These are phyloP conservation scores for Gautieria morchelliformis DNA, from an alignment of 768 basidiomycete species.

Conservation along the genomic window DNA sequence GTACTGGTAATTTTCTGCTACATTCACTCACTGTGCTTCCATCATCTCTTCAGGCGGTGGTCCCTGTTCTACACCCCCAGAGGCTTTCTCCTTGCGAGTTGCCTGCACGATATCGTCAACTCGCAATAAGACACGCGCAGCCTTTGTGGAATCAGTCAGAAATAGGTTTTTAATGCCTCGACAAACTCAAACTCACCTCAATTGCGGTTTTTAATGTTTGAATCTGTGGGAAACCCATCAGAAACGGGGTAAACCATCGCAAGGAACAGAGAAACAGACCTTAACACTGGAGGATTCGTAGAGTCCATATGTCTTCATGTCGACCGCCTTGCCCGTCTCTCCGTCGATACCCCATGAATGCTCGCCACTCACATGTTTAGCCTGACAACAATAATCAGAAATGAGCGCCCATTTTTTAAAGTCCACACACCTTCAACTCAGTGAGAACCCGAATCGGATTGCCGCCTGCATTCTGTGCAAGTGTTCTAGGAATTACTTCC, in stretches of 20 bases:
- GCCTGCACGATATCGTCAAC: slow-evolving; percentile 94
- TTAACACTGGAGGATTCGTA: slow-evolving; percentile 97
- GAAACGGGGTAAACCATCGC: slow-evolving; percentile 2
- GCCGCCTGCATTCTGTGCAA: slow-evolving; percentile 92
- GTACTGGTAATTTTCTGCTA: too few species aligned
- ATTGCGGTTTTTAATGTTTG: slow-evolving; percentile 97
- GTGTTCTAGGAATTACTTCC: slow-evolving; percentile 92
- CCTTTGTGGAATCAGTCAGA: slow-evolving; percentile 30
- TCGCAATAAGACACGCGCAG: slow-evolving; percentile 81
- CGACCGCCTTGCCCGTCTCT: slow-evolving; percentile 89
- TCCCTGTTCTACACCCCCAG: slow-evolving; percentile 27
- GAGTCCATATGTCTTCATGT: slow-evolving; percentile 91
- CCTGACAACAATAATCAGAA: slow-evolving; percentile 35
- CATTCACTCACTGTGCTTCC: slow-evolving; percentile 17
- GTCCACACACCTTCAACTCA: slow-evolving; percentile 67
- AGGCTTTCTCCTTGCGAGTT: slow-evolving; percentile 63
- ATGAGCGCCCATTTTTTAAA: not conserved
- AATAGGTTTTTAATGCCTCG: not conserved
- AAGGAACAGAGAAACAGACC: slow-evolving; percentile 25
- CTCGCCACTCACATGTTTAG: slow-evolving; percentile 90
- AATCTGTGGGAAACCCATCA: slow-evolving; percentile 36
- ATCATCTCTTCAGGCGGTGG: slow-evolving; percentile 53
- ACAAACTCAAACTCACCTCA: slow-evolving; percentile 41
- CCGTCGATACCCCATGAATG: slow-evolving; percentile 92
- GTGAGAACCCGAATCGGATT: slow-evolving; percentile 92